These are phyloP conservation scores for Aspergillus aculeatinus DNA, from an alignment of 2,329 filamentous ascomycete species.

Conservation along the genomic window DNA sequence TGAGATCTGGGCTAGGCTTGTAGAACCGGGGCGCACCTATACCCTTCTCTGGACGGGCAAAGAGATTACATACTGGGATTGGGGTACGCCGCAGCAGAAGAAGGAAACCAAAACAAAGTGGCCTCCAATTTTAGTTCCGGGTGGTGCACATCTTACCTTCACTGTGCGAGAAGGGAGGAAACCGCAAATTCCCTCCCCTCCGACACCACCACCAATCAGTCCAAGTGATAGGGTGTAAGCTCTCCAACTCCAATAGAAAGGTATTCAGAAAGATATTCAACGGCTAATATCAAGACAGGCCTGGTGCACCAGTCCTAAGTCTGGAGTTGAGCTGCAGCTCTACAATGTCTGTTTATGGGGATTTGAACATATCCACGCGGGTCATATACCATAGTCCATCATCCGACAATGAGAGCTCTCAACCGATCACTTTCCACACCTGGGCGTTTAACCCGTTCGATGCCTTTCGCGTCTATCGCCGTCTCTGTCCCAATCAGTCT, in stretches of 20 bases:
- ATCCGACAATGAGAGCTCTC: slow-evolving; percentile 1
- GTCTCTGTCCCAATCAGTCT: slow-evolving; percentile 2
- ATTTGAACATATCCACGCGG: neutral
- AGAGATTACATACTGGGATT: slow-evolving; percentile 4
- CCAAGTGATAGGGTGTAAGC: slow-evolving; percentile 3
- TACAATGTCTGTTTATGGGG: neutral
- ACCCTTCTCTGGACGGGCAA: slow-evolving; percentile 4
- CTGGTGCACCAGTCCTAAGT: slow-evolving; percentile 1
- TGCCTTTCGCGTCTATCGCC: slow-evolving; percentile 3
- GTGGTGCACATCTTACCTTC: neutral
- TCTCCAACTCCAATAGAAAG: neutral
- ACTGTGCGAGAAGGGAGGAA: neutral
- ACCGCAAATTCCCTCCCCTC: neutral
- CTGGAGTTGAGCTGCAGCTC: neutral
- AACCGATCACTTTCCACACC: slow-evolving; percentile 8
- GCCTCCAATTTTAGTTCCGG: slow-evolving; percentile 1
- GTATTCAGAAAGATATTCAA: neutral
- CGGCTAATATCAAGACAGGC: neutral
- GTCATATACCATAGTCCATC: slow-evolving; percentile 7
- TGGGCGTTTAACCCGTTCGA: neutral
- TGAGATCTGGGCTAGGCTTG: slow-evolving; percentile 2
- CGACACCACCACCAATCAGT: slow-evolving; percentile 2
- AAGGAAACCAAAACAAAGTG: neutral
- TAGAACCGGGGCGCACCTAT: slow-evolving; percentile 5
- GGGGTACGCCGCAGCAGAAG: neutral